Evolutionary conservation across 805 yeast genomes (phyloP).

Genomic region (Saccharomyces mikatae): DNA sequence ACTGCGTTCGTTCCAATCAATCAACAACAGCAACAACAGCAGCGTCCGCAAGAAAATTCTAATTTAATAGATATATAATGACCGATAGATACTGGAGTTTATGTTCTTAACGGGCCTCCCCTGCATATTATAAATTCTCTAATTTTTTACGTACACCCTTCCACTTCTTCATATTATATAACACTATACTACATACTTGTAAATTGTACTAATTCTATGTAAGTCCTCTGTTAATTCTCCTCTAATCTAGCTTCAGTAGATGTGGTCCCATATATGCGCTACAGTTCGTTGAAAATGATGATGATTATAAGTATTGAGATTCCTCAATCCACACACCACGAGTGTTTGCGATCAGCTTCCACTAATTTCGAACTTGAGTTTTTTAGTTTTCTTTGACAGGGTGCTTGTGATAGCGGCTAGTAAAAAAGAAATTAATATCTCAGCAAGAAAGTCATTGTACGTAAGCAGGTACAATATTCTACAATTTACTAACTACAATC

Average conservation of each 20-base stretch:
- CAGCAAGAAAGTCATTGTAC: not conserved
- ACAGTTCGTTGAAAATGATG: not conserved
- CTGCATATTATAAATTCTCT: not conserved
- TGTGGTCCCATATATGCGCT: not conserved
- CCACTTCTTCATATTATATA: not conserved
- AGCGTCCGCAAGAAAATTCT: slow-evolving; percentile 13
- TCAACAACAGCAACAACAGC: slow-evolving; percentile 7
- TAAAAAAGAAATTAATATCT: not conserved
- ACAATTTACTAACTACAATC: not conserved
- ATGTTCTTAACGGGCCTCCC: not conserved
- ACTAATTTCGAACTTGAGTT: not conserved
- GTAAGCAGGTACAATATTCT: not conserved
- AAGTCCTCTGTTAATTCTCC: not conserved
- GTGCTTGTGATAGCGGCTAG: not conserved
- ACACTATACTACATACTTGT: not conserved
- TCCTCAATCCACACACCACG: not conserved
- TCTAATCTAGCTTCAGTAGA: not conserved
- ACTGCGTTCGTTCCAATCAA: not conserved
- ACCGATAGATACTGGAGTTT: not conserved
- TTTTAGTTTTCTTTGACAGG: not conserved
- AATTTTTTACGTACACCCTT: not conserved
- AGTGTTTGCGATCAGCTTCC: not conserved
- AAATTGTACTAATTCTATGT: not conserved
- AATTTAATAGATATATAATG: slow-evolving; percentile 27
- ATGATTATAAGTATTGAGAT: not conserved